Percentiles rank a stretch among this genome's conserved stretches.
phyloP scores from a whole-genome alignment of 345 rosid genomes.

The Mercurialis annua region DNA sequence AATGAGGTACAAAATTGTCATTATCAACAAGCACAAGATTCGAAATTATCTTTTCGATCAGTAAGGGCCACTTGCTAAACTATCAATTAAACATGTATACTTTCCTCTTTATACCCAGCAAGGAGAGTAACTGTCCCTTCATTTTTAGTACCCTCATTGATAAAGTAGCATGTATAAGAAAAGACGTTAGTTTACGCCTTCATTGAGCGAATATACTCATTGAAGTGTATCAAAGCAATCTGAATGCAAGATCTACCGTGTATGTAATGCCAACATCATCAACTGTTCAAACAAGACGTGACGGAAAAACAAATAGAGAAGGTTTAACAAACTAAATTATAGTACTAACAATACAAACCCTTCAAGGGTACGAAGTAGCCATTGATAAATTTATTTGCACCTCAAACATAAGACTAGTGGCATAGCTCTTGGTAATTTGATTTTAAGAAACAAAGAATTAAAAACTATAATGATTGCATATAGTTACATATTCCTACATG shows the following conservation, averaged over 20 bases:
- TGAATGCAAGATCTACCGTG: neutral
- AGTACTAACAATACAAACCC: neutral
- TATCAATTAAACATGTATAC: conserved; percentile 1
- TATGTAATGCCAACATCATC: neutral
- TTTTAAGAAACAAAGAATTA: neutral
- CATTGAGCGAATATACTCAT: neutral
- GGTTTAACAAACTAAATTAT: neutral
- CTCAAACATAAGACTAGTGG: neutral
- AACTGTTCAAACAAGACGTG: neutral
- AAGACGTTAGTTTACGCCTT: neutral
- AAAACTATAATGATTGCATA: neutral
- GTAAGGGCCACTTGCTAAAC: conserved; percentile 8
- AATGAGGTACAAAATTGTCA: conserved; percentile 32
- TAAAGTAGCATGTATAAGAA: neutral
- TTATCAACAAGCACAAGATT: conserved; percentile 22
- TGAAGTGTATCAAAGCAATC: neutral
- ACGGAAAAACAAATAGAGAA: neutral
- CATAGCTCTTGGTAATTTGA: neutral
- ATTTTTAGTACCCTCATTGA: neutral
- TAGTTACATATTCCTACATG: neutral
- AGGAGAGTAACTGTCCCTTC: neutral
- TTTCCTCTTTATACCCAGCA: neutral
- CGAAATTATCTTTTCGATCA: conserved; percentile 15
- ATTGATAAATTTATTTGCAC: neutral
- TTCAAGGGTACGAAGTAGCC: neutral